Conservation (phyloP, 345 rosid species). For the Eucalyptus dawsonii region DNA sequence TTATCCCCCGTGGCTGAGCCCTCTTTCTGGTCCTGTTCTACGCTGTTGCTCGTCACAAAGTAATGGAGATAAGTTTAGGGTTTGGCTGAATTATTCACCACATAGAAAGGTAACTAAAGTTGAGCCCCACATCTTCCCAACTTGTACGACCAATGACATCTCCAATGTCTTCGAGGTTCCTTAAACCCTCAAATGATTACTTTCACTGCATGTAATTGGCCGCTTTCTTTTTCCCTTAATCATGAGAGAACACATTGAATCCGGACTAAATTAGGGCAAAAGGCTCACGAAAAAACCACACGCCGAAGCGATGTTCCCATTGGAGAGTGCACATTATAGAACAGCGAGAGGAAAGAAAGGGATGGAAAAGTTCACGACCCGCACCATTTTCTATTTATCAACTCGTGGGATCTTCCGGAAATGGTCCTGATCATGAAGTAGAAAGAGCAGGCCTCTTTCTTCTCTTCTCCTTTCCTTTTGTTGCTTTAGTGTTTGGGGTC, state of each 20-base stretch:
- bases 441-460: not conserved
- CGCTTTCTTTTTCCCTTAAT: not conserved
- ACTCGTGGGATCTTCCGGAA: not conserved
- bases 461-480: not conserved
- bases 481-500: not conserved
- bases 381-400: not conserved
- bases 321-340: not conserved
- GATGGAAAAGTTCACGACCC: not conserved
- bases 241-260: not conserved
- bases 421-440: not conserved
- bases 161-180: not conserved
- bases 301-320: not conserved
- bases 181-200: not conserved
- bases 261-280: not conserved
- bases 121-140: not conserved
- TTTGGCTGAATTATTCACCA: not conserved
- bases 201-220: not conserved
- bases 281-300: not conserved
- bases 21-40: not conserved
- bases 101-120: not conserved
- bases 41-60: not conserved
- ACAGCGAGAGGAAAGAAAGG: not conserved
- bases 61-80: not conserved
- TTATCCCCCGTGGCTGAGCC: not conserved
- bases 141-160: not conserved